A percentile compares a stretch with the other conserved stretches of the same genome.
Conservation (phyloP, 306 rosid species). For the Malus sieversii region DNA sequence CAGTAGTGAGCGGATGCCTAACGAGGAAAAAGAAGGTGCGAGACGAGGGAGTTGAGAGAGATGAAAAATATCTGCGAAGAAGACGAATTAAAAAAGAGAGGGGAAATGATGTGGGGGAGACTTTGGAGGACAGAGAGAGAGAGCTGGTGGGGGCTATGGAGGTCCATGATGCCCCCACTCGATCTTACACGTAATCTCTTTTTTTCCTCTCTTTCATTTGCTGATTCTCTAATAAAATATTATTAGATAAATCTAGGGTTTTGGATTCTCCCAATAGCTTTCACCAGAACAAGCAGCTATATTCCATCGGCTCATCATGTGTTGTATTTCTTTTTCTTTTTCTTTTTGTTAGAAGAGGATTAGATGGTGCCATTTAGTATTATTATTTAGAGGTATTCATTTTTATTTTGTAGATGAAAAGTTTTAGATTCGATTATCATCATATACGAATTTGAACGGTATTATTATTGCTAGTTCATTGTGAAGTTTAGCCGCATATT, state of each 20-base stretch:
- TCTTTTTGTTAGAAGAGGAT: too few species aligned
- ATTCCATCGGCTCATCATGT: too few species aligned
- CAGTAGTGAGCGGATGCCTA: neutral
- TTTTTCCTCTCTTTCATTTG: neutral
- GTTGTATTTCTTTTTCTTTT: too few species aligned
- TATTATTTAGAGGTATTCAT: too few species aligned
- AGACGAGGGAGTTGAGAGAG: neutral
- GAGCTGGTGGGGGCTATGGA: neutral
- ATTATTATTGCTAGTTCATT: too few species aligned
- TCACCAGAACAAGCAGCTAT: slow-evolving; percentile 10
- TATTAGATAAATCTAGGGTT: slow-evolving; percentile 1
- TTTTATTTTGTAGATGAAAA: too few species aligned
- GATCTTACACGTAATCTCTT: slow-evolving; percentile 9
- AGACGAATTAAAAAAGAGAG: slow-evolving; percentile 4
- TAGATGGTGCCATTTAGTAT: too few species aligned
- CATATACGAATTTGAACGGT: rapidly evolving
- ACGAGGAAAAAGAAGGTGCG: neutral
- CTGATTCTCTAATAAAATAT: neutral
- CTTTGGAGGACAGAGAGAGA: neutral
- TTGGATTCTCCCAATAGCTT: neutral
- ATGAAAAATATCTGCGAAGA: slow-evolving; percentile 25
- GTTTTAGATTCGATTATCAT: rapidly evolving
- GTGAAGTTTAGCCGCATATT: too few species aligned
- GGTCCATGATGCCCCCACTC: slow-evolving; percentile 17
- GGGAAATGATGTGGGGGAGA: slow-evolving; percentile 2